Evolutionary conservation across 2,329 filamentous ascomycete species (phyloP).

Genomic region (Dendryphion nanum): DNA sequence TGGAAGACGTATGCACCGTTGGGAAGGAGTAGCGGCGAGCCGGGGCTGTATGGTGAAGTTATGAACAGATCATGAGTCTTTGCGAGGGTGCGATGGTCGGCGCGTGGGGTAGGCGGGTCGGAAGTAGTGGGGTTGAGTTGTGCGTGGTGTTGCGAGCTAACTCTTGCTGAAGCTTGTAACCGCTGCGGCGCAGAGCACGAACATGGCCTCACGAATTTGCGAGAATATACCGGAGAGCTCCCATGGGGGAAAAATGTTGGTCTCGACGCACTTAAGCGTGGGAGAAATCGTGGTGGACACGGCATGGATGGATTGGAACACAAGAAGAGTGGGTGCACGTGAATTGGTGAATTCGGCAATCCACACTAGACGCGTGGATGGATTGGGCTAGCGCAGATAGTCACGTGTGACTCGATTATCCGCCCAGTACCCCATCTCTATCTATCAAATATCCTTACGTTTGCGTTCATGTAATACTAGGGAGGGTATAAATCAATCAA

Average conservation of each 20-base stretch:
- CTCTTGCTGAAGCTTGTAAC: constrained; percentile 21
- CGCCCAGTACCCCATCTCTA: too few species aligned
- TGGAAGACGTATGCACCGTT: constrained; percentile 82
- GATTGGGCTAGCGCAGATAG: too few species aligned
- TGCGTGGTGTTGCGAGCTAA: constrained; percentile 13
- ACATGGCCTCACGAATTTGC: constrained; percentile 21
- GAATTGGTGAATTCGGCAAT: too few species aligned
- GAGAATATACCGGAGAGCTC: constrained; percentile 7
- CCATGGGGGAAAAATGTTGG: constrained; percentile 6
- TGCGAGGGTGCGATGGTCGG: constrained; percentile 53
- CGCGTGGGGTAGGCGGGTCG: constrained; percentile 37
- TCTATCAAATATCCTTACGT: too few species aligned
- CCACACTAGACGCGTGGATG: too few species aligned
- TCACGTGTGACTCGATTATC: too few species aligned
- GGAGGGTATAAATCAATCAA: too few species aligned
- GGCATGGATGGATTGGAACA: constrained; percentile 29
- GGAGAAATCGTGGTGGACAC: constrained; percentile 24
- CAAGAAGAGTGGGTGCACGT: too few species aligned
- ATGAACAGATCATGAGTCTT: constrained; percentile 71
- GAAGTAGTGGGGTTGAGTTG: constrained; percentile 31
- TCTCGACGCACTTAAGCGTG: constrained; percentile 12
- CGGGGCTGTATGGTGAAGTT: constrained; percentile 76
- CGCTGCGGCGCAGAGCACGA: constrained; percentile 34
- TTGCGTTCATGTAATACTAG: too few species aligned
- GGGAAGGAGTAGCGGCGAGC: constrained; percentile 80